These are phyloP conservation scores for Cordyceps farinosa DNA, from an alignment of 2,329 filamentous ascomycete genomes.

Conservation along the genomic window DNA sequence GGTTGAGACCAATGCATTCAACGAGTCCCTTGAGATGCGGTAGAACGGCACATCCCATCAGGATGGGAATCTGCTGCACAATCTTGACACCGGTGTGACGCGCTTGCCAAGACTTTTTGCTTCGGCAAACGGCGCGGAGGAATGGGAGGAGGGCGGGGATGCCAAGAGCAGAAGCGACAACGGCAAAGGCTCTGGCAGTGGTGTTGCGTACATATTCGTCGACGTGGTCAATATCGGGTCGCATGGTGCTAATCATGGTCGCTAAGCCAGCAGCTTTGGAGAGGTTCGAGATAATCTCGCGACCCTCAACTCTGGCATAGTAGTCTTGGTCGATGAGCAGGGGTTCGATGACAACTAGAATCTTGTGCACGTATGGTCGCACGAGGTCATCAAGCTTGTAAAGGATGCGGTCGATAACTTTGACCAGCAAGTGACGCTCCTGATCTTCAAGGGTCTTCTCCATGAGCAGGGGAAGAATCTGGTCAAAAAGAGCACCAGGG, in stretches of 20 bases:
- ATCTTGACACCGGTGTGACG: constrained; percentile 98
- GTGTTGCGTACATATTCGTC: constrained; percentile 99
- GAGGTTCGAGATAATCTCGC: constrained; percentile 97
- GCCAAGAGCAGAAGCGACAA: constrained; percentile 91
- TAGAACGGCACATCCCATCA: constrained; percentile 96
- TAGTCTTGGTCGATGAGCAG: constrained; percentile 99
- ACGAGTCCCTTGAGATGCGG: constrained; percentile 94
- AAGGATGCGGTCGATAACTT: constrained; percentile 96
- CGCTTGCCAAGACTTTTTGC: constrained; percentile 99
- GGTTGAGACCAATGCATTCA: constrained; percentile 91
- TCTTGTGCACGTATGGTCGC: constrained; percentile 95
- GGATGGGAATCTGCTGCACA: constrained; percentile 95
- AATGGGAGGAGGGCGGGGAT: constrained; percentile 95
- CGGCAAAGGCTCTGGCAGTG: constrained; percentile 92
- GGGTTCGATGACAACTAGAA: constrained; percentile 97
- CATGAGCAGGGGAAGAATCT: constrained; percentile 95
- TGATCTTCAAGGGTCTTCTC: constrained; percentile 97
- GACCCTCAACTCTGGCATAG: constrained; percentile 95
- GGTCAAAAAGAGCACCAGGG: constrained; percentile 90
- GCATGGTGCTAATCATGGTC: constrained; percentile 99
- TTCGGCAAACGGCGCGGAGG: constrained; percentile 89
- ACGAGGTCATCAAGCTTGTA: constrained; percentile 98
- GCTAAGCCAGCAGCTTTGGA: constrained; percentile 94
- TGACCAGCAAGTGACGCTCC: constrained; percentile 95
- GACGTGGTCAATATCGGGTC: constrained; percentile 96